Base-by-base conservation (phyloP, 1,284 basidiomycete genomes). In the Xerocomus nothofagi region DNA sequence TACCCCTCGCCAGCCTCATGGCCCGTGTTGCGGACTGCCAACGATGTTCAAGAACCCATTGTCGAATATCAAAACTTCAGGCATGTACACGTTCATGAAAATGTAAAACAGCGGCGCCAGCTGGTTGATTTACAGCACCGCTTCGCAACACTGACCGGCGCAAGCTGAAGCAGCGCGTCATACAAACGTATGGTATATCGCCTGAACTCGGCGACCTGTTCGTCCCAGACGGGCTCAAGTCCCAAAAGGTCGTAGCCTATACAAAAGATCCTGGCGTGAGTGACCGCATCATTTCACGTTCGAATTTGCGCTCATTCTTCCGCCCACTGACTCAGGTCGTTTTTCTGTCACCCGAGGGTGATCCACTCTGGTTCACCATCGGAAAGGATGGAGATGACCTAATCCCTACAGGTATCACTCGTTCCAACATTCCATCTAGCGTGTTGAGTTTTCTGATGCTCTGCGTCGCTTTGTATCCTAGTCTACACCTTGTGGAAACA, bases 331-430 rank as follows among this genome's bases (percentile, higher is more conserved):
- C 24, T 15, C 23, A 86, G 84, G 70, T 80, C 21, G 77, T 79
- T 4, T 87, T 88, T 66, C 62, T 86, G n/a, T 78, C 80, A 4
- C 67, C 78, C 1, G 81, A 84, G 23, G 87, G 88, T 12, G 82
- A 91, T 61, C 90, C 91, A 2, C 70, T 93, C 20, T 93, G 91
- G 90, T 89, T 93, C 65, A 81, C 81, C 0, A 66, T 88, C 27
- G 88, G 88, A 32, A 86, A 84, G 66, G 78, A 73, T 48, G 77
- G 73, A 50, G 80, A 80, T 49, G 82, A 80, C 54, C 73, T 88
- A 24, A 78, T 91, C 36, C 89, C 89, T 11, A 88, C 88, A 34
- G 71, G 84, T 82, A 57, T 12, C 60, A 53, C 39, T 49, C 31
- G 10, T 12, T 44, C 12, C 43, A 9, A 36, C 39, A 26, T 41